phyloP scores from a whole-genome alignment of 2,329 filamentous ascomycete genomes.

The Ceratocystis ficicola region DNA sequence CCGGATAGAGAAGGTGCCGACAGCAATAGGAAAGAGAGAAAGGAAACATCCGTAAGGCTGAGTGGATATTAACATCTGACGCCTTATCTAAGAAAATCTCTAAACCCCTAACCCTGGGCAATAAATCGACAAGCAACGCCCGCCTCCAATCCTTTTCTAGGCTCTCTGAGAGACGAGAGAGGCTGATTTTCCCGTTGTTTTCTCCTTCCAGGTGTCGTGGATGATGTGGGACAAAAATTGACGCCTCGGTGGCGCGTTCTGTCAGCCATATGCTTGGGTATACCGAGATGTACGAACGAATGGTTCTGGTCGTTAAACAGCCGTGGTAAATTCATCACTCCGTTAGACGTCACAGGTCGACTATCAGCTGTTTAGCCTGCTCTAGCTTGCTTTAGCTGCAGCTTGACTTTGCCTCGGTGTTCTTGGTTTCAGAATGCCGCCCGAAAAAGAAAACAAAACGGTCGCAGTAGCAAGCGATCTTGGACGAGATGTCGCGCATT shows the following conservation, averaged over 20 bases:
- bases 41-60: neutral
- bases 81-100: neutral
- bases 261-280: neutral
- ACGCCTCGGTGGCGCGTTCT: conserved; percentile 4
- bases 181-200: neutral
- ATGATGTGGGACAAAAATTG: neutral
- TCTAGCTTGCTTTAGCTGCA: too few species aligned
- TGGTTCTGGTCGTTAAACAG: too few species aligned
- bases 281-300: neutral
- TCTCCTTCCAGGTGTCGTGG: neutral
- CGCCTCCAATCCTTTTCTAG: too few species aligned
- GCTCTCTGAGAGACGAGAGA: neutral
- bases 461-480: neutral
- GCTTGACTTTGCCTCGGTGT: too few species aligned
- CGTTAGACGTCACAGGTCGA: too few species aligned
- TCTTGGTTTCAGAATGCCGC: too few species aligned
- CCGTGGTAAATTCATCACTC: too few species aligned
- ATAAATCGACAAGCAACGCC: neutral
- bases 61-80: neutral
- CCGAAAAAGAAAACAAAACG: too few species aligned
- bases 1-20: neutral
- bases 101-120: neutral
- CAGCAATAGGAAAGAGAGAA: neutral
- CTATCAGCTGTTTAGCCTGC: too few species aligned
- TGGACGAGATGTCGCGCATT: neutral